Evolutionary conservation across 1,284 basidiomycete genomes (phyloP), one percentile per base, ranked within the genome.

Genomic region (Leccinum ambiguum): DNA sequence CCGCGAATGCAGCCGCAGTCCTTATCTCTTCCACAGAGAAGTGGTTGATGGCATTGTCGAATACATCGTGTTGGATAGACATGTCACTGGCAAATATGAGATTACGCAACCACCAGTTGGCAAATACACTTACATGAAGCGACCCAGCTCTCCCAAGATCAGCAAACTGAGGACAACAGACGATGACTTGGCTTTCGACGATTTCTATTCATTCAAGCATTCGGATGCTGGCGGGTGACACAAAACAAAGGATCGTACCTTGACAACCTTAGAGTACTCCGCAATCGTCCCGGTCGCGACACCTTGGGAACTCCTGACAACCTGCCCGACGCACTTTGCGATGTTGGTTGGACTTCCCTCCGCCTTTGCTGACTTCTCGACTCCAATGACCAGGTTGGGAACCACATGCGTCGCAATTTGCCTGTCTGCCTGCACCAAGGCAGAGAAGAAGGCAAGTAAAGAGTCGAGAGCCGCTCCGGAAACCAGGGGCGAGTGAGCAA

Each of bases 1-100:
- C 92, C 58, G 96, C 93, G 72, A 97, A 97, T 0, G 96, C 93
- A 56, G 96, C 95, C 53, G 95, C 92, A 58, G 91, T 87, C 59
- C 93, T 84, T 23, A 95, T 83, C 68, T 91, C 88, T 41, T 91
- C 86, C 3, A 88, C 83, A 8, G 82, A 78, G 74, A 97, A 96
- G 70, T 88, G 86, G 16, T 87, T 83, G 60, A 97, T 86, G 1
- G 92, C 84, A 63, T 85, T 82, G 33, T 82, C 79, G 77, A 97
- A 96, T 18, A 95, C 82, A 9, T 91, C 89, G 53, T 83, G 80
- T 73, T 94, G 89, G 41, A 82, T 81, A 1, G 89, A 88, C 84
- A 97, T 90, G 72, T 97, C 94, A 69, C 93, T 96, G 41, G 57
- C 11, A 23, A 57, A 61, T 63, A 36, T 69, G 60, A 75, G 54